A percentile compares a stretch with the other conserved stretches of the same genome.
Conservation (phyloP, 2,329 filamentous ascomycete species). For the Xylaria sp. region DNA sequence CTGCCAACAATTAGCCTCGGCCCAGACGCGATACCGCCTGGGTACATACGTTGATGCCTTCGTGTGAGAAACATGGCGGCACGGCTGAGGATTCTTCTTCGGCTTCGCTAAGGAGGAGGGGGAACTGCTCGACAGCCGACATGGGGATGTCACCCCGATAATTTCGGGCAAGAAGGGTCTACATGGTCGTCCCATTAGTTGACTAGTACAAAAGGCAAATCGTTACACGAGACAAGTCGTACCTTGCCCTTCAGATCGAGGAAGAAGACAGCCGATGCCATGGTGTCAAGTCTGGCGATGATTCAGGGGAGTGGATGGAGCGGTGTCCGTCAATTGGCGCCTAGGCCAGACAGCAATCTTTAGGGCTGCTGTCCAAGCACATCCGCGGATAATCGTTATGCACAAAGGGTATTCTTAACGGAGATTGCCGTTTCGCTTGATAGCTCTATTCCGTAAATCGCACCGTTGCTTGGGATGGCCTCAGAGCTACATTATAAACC, state of each 20-base stretch:
- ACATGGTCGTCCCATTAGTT: slow-evolving; percentile 21
- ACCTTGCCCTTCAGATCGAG: slow-evolving; percentile 99
- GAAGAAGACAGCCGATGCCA: slow-evolving; percentile 98
- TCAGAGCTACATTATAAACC: slow-evolving; percentile 13
- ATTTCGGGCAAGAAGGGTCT: slow-evolving; percentile 98
- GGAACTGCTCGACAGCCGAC: slow-evolving; percentile 98
- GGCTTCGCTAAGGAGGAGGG: slow-evolving; percentile 91
- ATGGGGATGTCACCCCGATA: slow-evolving; percentile 98
- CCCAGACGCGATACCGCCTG: background rate
- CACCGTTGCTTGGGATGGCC: slow-evolving; percentile 14
- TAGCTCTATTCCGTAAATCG: slow-evolving; percentile 15
- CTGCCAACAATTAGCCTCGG: slow-evolving; percentile 47
- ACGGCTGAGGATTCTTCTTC: slow-evolving; percentile 99
- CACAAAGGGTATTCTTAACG: slow-evolving; percentile 7
- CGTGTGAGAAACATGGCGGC: slow-evolving; percentile 95
- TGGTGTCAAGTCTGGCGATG: slow-evolving; percentile 48
- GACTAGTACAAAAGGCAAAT: too few species aligned
- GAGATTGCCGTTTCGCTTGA: slow-evolving; percentile 14
- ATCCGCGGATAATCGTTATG: slow-evolving; percentile 8
- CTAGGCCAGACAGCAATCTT: slow-evolving; percentile 28
- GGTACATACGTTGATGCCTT: slow-evolving; percentile 88
- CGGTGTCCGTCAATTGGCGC: slow-evolving; percentile 36
- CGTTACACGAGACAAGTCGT: slow-evolving; percentile 33
- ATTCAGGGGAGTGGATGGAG: slow-evolving; percentile 32
- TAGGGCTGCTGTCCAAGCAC: slow-evolving; percentile 13